phyloP scores from a whole-genome alignment of 805 yeast genomes.

The Lipomyces japonicus region DNA sequence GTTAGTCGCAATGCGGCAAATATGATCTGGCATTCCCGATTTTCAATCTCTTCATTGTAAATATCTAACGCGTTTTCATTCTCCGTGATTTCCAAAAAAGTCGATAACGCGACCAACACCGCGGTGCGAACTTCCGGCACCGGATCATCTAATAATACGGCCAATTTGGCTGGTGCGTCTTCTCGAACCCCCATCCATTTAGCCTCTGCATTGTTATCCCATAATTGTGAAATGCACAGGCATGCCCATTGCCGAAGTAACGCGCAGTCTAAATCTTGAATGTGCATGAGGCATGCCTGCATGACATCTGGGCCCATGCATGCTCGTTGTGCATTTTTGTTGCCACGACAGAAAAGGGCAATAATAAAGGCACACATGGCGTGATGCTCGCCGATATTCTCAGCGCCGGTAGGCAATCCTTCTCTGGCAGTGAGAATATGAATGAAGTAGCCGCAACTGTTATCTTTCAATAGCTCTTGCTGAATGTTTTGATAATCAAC shows the following conservation, averaged over 20 bases:
- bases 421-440: conserved; percentile 57
- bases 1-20: conserved; percentile 61
- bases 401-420: conserved; percentile 34
- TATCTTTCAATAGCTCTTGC: conserved; percentile 85
- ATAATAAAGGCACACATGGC: conserved; percentile 94
- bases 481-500: conserved; percentile 88
- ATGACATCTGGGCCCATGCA: conserved; percentile 73
- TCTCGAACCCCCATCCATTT: conserved; percentile 65
- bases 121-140: conserved; percentile 95
- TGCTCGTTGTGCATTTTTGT: conserved; percentile 71
- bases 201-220: conserved; percentile 70
- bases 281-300: conserved; percentile 59
- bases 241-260: conserved; percentile 90
- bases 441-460: conserved; percentile 82
- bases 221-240: conserved; percentile 68
- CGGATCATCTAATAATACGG: conserved; percentile 70
- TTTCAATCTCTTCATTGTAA: conserved; percentile 27
- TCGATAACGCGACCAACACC: conserved; percentile 65
- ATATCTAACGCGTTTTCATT: conserved; percentile 6
- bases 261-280: conserved; percentile 75
- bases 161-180: conserved; percentile 55
- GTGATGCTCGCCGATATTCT: conserved; percentile 70
- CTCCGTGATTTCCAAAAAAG: conserved; percentile 50
- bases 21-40: conserved; percentile 68
- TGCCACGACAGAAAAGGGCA: conserved; percentile 77